Base-by-base conservation (phyloP, 768 basidiomycete genomes). In the Pleurotus pulmonarius region DNA sequence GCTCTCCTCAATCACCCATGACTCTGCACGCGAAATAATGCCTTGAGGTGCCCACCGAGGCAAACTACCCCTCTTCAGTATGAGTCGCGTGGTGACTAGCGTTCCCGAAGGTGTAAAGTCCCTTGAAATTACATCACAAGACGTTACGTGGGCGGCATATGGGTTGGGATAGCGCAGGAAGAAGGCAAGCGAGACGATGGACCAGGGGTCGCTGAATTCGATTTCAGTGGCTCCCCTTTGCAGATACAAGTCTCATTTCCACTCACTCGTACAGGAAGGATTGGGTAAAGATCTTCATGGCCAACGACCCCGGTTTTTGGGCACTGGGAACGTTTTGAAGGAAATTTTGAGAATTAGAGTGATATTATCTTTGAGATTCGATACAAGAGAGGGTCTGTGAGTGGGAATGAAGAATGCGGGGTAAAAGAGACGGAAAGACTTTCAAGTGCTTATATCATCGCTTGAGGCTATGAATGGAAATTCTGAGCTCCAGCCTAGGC, bases 151-250 rank as follows among this genome's bases (percentile, higher is more conserved):
- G 38, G 90, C 78, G 5, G 95, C 92, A 65, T 92, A 93, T 48
- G 95, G 94, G 68, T 97, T 98, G 3, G 95, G 95, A 72, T 97
- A 98, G 60, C 95, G 89, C 58, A 97, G 77, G 69, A 95, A 95
- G 78, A 90, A 97, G 11, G 95, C 95, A 60, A 96, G 79, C 16
- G 95, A 86, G 58, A 96, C 91, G 62, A 91, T 95, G 56, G 91
- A 80, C 85, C 95, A 94, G 70, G 94, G 84, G 83, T 97, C 92
- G 79, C 94, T 94, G 63, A 5, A 13, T 38, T 13, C 16, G 15
- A n/a, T 8, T 16, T 22, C 16, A 12, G 34, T 24, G 13, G 41
- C 13, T 16, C 5, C 12, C 16, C 16, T 16, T 26, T 8, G n/a
- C 24, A 34, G 16, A 8, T 44, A 11, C 20, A 20, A 20, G 52